phyloP scores from a whole-genome alignment of 176 grass and related monocot genomes.

The Oryza glumipatula region DNA sequence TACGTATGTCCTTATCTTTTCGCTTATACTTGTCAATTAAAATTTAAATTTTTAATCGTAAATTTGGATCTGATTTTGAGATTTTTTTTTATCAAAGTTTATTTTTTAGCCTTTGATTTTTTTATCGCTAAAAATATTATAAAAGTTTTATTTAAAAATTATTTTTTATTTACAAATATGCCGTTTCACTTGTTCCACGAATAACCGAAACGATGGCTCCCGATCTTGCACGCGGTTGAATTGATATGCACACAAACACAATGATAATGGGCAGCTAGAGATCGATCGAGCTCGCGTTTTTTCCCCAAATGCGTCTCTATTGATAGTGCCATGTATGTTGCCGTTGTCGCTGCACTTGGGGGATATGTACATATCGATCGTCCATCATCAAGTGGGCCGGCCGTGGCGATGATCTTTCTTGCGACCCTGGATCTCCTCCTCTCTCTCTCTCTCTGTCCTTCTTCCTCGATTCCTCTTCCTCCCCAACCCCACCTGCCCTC shows the following conservation, averaged over 20 bases:
- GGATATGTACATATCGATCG: background rate
- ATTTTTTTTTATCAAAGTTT: too few species aligned
- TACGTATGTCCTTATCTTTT: too few species aligned
- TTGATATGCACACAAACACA: background rate
- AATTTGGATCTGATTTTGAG: too few species aligned
- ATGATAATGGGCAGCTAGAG: background rate
- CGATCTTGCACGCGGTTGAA: background rate
- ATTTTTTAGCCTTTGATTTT: too few species aligned
- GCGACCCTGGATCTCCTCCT: constrained; percentile 50
- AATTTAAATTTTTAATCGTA: too few species aligned
- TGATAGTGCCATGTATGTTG: constrained; percentile 38
- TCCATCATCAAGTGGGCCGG: background rate
- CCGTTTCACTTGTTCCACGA: too few species aligned
- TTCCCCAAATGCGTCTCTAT: constrained; percentile 14
- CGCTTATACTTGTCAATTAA: too few species aligned
- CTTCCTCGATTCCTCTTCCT: background rate
- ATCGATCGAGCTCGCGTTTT: background rate
- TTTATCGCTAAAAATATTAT: too few species aligned
- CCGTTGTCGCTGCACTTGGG: constrained; percentile 6
- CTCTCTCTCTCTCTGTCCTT: background rate
- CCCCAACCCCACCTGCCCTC: background rate
- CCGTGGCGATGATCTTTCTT: constrained; percentile 39
- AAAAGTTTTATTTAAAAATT: too few species aligned
- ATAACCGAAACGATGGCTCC: too few species aligned
- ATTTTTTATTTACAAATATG: too few species aligned